phyloP scores from a whole-genome alignment of 148 eudicot species.

The Pharnaceum exiguum region DNA sequence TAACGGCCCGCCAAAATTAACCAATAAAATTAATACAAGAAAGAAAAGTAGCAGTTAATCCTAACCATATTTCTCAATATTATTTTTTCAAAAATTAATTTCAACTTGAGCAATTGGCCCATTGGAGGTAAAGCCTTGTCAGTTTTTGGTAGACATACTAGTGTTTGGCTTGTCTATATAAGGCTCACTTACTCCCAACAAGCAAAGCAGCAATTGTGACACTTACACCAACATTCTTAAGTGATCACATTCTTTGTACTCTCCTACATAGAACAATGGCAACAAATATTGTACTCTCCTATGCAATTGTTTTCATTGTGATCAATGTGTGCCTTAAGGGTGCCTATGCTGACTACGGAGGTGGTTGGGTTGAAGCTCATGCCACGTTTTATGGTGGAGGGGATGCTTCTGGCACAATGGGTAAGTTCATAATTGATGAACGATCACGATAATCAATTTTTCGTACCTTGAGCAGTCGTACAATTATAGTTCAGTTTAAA shows the following conservation, averaged over 20 bases:
- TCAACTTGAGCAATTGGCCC: constrained; percentile 11
- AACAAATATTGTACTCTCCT: constrained; percentile 13
- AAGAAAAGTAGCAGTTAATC: not conserved
- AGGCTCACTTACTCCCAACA: not conserved
- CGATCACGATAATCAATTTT: too few species aligned
- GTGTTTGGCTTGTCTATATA: constrained; percentile 15
- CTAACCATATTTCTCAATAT: not conserved
- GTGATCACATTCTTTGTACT: not conserved
- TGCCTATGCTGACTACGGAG: constrained; percentile 27
- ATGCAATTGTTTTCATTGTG: constrained; percentile 26
- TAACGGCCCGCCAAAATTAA: not conserved
- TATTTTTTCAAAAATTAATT: not conserved
- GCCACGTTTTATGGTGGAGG: constrained; percentile 95
- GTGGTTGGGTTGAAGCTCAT: constrained; percentile 64
- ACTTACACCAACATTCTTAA: not conserved
- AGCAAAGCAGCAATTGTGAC: not conserved
- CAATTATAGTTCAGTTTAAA: too few species aligned
- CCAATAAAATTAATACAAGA: not conserved
- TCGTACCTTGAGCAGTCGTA: too few species aligned
- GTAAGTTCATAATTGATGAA: constrained; percentile 31
- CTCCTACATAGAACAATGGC: constrained; percentile 11
- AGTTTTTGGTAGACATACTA: constrained; percentile 10
- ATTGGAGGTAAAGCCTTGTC: not conserved
- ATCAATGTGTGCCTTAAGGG: constrained; percentile 23
- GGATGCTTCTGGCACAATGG: constrained; percentile 95